phyloP scores from a whole-genome alignment of 768 basidiomycete species.

The Filobasidium floriforme region DNA sequence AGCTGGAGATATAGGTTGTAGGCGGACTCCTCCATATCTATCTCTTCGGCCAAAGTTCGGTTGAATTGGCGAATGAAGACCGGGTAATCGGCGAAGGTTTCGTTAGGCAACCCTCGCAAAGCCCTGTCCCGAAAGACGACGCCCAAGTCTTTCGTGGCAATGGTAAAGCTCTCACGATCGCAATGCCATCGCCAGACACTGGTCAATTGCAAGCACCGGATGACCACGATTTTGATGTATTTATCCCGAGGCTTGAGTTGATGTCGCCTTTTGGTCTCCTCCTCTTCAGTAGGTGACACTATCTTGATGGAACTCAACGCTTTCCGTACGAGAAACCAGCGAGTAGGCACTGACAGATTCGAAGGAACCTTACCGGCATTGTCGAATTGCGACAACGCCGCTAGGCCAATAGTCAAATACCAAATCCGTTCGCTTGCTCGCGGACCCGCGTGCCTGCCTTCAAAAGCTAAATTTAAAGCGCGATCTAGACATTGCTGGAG shows the following conservation, averaged over 20 bases:
- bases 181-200: slow-evolving; percentile 71
- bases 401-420: slow-evolving; percentile 61
- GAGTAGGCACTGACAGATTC: slow-evolving; percentile 37
- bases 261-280: slow-evolving; percentile 45
- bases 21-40: slow-evolving; percentile 57
- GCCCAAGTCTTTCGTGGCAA: slow-evolving; percentile 55
- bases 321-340: slow-evolving; percentile 59
- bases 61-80: slow-evolving; percentile 59
- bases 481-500: slow-evolving; percentile 29
- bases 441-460: slow-evolving; percentile 33
- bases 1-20: slow-evolving; percentile 77
- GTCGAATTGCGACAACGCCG: slow-evolving; percentile 72
- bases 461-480: slow-evolving; percentile 26
- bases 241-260: slow-evolving; percentile 56
- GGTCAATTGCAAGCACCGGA: slow-evolving; percentile 66
- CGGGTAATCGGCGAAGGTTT: slow-evolving; percentile 61
- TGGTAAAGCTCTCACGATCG: slow-evolving; percentile 52
- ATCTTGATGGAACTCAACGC: slow-evolving; percentile 60
- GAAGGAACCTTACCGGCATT: slow-evolving; percentile 53
- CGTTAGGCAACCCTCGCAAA: slow-evolving; percentile 59
- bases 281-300: slow-evolving; percentile 47
- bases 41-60: slow-evolving; percentile 52
- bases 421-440: slow-evolving; percentile 59
- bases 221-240: slow-evolving; percentile 62
- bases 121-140: slow-evolving; percentile 69